Evolutionary conservation across 2,329 filamentous ascomycete species (phyloP).

Genomic region (Diaporthe citri): DNA sequence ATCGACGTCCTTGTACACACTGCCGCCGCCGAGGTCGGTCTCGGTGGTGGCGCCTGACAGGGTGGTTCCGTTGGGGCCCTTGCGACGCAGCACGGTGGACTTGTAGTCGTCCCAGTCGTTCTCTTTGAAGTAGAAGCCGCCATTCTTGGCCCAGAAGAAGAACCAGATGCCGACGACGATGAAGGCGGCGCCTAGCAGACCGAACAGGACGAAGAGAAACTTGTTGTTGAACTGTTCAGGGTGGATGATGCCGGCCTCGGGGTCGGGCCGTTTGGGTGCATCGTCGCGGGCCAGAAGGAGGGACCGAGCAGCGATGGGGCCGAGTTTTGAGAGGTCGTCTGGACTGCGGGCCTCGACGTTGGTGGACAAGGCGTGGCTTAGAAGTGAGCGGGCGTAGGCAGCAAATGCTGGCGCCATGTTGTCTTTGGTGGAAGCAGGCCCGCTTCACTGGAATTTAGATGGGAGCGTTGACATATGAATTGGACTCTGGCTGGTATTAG

Average conservation of each 20-base stretch:
- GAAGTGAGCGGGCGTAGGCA: constrained; percentile 35
- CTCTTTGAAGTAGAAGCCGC: constrained; percentile 88
- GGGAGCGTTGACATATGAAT: constrained; percentile 10
- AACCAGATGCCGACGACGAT: constrained; percentile 89
- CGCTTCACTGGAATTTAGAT: constrained; percentile 35
- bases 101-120: constrained; percentile 99
- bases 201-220: constrained; percentile 88
- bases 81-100: constrained; percentile 88
- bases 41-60: constrained; percentile 85
- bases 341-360: constrained; percentile 47
- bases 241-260: constrained; percentile 62
- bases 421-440: constrained; percentile 30
- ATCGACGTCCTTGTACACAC: constrained; percentile 81
- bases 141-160: constrained; percentile 98
- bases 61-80: constrained; percentile 89
- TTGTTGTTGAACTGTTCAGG: constrained; percentile 72
- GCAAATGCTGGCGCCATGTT: constrained; percentile 56
- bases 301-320: constrained; percentile 58
- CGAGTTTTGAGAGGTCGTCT: constrained; percentile 49
- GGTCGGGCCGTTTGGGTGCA: constrained; percentile 50
- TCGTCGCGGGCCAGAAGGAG: constrained; percentile 58
- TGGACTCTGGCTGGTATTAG: constrained; percentile 41
- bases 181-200: constrained; percentile 82
- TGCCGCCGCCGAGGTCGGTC: constrained; percentile 89
- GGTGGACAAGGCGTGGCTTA: constrained; percentile 49